phyloP scores from a whole-genome alignment of 805 yeast species.

The Saturnispora sanitii region DNA sequence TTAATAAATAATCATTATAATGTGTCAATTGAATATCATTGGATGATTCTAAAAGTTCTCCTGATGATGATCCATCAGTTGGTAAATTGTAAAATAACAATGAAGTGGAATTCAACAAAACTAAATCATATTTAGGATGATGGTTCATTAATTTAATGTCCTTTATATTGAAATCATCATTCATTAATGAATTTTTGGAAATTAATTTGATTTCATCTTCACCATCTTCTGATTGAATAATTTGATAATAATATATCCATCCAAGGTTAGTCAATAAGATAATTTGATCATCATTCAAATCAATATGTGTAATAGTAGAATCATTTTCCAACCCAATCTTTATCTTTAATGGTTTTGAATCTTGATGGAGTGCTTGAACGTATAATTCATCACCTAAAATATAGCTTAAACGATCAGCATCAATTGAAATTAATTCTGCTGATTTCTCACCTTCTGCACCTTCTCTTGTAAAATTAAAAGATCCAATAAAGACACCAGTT shows the following conservation, averaged over 20 bases:
- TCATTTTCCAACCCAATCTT: neutral
- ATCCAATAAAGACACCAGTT: no score
- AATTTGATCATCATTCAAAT: slow-evolving; percentile 13
- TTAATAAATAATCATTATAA: slow-evolving; percentile 17
- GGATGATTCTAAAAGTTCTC: neutral
- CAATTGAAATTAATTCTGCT: no score
- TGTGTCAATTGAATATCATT: slow-evolving; percentile 15
- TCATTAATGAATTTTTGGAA: slow-evolving; percentile 9
- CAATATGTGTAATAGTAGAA: slow-evolving; percentile 1
- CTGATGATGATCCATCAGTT: neutral
- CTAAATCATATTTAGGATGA: slow-evolving; percentile 14
- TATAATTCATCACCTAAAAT: no score
- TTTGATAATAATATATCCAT: neutral
- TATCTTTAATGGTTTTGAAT: no score
- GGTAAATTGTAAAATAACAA: slow-evolving; percentile 19
- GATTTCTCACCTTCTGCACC: no score
- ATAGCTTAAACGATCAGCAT: no score
- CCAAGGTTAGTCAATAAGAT: slow-evolving; percentile 6
- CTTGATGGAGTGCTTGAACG: no score
- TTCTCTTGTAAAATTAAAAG: no score
- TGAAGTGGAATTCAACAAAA: slow-evolving; percentile 18
- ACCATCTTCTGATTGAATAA: slow-evolving; percentile 9
- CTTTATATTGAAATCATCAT: slow-evolving; percentile 13
- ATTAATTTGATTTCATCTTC: slow-evolving; percentile 12
- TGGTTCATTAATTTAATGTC: slow-evolving; percentile 16